Conservation (phyloP, 345 rosid species). For the Syzygium oleosum region DNA sequence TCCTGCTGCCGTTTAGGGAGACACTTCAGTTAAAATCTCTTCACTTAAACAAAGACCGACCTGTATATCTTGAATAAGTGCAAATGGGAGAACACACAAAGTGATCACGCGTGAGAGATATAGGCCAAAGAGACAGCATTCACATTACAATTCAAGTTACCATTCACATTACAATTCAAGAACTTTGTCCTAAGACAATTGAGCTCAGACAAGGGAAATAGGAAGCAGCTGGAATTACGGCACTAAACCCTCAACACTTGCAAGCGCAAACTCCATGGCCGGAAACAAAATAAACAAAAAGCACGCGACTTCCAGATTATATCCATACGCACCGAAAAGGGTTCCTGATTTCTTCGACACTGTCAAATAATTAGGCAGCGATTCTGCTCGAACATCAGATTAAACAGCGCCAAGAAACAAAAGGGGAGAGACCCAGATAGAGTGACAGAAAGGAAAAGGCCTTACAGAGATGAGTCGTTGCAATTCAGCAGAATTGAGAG, state of each 20-base stretch:
- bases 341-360: not conserved
- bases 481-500: slow-evolving; percentile 37
- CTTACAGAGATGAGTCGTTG: slow-evolving; percentile 52
- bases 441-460: not conserved
- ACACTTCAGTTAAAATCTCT: not conserved
- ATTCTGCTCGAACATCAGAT: not conserved
- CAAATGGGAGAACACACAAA: too few species aligned
- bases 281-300: not conserved
- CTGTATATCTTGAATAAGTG: not conserved
- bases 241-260: not conserved
- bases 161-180: not conserved
- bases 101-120: not conserved
- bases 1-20: not conserved
- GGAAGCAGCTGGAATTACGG: not conserved
- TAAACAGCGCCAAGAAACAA: not conserved
- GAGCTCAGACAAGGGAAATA: not conserved
- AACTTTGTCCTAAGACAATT: not conserved
- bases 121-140: not conserved
- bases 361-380: not conserved
- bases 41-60: not conserved
- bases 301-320: not conserved
- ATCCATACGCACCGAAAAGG: not conserved
- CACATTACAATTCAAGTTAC: not conserved
- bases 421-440: not conserved
- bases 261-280: not conserved